Conservation (phyloP, 371 early-diverging fungal genomes). For the Rhizomucor miehei region DNA sequence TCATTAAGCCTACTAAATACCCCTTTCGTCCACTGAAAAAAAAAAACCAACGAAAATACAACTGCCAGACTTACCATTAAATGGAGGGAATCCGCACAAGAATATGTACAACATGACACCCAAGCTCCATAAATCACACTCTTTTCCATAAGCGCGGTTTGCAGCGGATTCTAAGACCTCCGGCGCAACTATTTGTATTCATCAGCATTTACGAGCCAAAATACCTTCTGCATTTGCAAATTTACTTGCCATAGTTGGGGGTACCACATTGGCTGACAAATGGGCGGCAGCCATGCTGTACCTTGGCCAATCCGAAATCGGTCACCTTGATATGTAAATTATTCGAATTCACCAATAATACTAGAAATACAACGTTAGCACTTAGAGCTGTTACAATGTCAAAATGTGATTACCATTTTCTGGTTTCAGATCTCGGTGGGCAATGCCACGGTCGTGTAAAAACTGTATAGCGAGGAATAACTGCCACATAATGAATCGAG, state of each 20-base stretch:
- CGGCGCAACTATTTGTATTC: constrained; percentile 69
- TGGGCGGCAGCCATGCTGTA: constrained; percentile 49
- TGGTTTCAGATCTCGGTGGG: constrained; percentile 47
- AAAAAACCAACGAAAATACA: neutral
- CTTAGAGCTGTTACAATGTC: neutral
- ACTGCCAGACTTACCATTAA: constrained; percentile 49
- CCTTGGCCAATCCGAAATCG: constrained; percentile 95
- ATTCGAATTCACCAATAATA: constrained; percentile 66
- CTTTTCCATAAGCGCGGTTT: constrained; percentile 73
- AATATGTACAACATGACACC: constrained; percentile 98
- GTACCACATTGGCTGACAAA: constrained; percentile 92
- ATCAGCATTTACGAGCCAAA: neutral
- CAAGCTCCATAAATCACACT: constrained; percentile 97
- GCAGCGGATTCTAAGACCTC: constrained; percentile 79
- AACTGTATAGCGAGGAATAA: constrained; percentile 69
- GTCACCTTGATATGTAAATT: constrained; percentile 79
- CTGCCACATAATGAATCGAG: constrained; percentile 80
- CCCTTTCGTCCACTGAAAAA: neutral
- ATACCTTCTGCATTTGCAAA: neutral
- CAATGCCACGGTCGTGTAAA: constrained; percentile 30
- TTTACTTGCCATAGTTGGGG: constrained; percentile 82
- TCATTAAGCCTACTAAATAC: neutral
- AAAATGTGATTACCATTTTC: constrained; percentile 34
- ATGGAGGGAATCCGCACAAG: constrained; percentile 95
- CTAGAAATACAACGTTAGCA: constrained; percentile 65